phyloP scores from a whole-genome alignment of 257 asterid species.

The Osmanthus fragrans region DNA sequence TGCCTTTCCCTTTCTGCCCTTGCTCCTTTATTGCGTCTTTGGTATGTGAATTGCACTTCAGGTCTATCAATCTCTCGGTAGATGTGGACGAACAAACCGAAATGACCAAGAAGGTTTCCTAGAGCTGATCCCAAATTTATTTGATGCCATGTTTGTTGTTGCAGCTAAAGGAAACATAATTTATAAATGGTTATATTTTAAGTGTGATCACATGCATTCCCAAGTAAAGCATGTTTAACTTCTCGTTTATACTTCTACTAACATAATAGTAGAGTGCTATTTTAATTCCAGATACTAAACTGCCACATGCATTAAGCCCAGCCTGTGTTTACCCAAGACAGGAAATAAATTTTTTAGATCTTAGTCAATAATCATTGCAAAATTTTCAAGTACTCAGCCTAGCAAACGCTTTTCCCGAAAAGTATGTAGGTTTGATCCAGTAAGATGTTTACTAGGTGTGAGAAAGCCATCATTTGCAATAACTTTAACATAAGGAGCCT shows the following conservation, averaged over 20 bases:
- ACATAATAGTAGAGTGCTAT: not conserved
- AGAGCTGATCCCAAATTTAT: too few species aligned
- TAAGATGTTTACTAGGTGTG: not conserved
- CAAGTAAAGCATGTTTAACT: not conserved
- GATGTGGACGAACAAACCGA: too few species aligned
- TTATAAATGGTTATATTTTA: not conserved
- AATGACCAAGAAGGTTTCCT: too few species aligned
- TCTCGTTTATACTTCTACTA: not conserved
- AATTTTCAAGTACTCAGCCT: not conserved
- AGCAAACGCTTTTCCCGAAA: not conserved
- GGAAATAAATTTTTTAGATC: too few species aligned
- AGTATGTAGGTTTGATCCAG: not conserved
- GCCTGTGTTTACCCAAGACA: not conserved
- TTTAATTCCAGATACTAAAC: not conserved
- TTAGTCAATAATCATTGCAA: not conserved
- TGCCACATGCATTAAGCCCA: not conserved
- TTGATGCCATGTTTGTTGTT: too few species aligned
- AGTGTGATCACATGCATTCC: not conserved
- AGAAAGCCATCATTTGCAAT: not conserved
- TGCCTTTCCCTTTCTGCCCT: too few species aligned
- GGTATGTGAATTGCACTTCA: too few species aligned
- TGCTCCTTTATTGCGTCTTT: too few species aligned
- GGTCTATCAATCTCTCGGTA: too few species aligned
- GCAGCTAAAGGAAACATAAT: not conserved
- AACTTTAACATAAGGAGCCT: not conserved